Conservation (phyloP, 2,329 filamentous ascomycete species). For the Polychaeton citri region DNA sequence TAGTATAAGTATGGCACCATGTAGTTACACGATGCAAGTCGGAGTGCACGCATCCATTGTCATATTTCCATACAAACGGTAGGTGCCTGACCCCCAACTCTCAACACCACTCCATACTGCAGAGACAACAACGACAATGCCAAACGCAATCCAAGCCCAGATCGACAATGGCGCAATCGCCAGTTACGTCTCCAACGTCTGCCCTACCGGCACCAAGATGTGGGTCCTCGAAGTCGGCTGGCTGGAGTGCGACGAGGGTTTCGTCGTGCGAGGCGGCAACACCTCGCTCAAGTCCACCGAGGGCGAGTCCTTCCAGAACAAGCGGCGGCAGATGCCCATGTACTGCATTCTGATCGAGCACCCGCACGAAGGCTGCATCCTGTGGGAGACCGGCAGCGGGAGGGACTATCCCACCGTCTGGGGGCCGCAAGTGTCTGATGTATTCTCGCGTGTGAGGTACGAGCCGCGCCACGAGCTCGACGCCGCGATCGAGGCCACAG, state of each 20-base stretch:
- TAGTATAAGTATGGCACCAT: no score
- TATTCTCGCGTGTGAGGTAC: constrained; percentile 21
- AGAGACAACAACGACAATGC: constrained; percentile 1
- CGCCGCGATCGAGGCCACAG: constrained; percentile 21
- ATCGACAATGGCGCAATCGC: constrained; percentile 20
- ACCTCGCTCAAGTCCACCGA: constrained; percentile 22
- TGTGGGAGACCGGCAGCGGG: constrained; percentile 34
- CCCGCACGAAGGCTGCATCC: constrained; percentile 30
- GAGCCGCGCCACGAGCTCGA: constrained; percentile 22
- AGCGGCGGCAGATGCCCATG: constrained; percentile 28
- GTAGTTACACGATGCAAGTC: constrained; percentile 1
- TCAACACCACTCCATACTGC: no score
- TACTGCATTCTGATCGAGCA: constrained; percentile 32
- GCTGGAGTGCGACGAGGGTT: constrained; percentile 35
- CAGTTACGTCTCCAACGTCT: constrained; percentile 21
- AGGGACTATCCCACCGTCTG: constrained; percentile 27
- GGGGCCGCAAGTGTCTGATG: constrained; percentile 19
- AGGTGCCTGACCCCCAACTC: no score
- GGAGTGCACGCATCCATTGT: no score
- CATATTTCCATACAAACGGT: no score
- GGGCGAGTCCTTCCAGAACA: constrained; percentile 25
- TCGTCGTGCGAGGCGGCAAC: constrained; percentile 30
- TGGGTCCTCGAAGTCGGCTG: constrained; percentile 31
- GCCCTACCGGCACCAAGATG: constrained; percentile 34
- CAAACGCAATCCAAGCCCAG: constrained; percentile 16